phyloP scores from a whole-genome alignment of 1,284 basidiomycete genomes.

The Malassezia brasiliensis region DNA sequence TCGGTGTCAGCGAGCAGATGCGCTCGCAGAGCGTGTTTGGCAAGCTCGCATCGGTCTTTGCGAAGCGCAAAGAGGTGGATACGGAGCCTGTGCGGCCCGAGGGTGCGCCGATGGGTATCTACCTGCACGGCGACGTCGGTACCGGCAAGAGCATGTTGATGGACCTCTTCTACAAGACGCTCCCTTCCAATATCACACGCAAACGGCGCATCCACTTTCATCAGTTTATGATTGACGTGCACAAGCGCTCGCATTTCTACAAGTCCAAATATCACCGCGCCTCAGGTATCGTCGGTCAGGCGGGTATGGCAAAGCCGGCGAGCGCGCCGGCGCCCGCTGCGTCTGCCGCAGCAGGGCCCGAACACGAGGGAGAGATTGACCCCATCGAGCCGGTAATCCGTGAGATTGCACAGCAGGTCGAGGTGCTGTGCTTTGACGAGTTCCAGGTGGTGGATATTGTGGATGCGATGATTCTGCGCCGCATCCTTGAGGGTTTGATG shows the following conservation, averaged over 20 bases:
- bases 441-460: conserved; percentile 99
- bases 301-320: conserved; percentile 17
- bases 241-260: conserved; percentile 74
- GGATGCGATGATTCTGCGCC: conserved; percentile 92
- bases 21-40: conserved; percentile 7
- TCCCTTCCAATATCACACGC: conserved; percentile 63
- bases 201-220: conserved; percentile 83
- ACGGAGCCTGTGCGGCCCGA: conserved; percentile 46
- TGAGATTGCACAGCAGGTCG: conserved; percentile 63
- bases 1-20: background rate
- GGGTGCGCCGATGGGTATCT: conserved; percentile 71
- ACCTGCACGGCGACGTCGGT: conserved; percentile 94
- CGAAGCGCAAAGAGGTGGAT: conserved; percentile 17
- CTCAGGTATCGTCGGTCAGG: conserved; percentile 37
- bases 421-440: conserved; percentile 89
- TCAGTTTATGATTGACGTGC: conserved; percentile 92
- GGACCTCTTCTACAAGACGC: conserved; percentile 85
- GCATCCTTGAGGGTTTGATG: conserved; percentile 73
- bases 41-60: conserved; percentile 8
- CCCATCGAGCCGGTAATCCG: conserved; percentile 79
- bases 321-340: conserved; percentile 6
- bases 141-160: conserved; percentile 93
- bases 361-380: conserved; percentile 55
- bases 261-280: conserved; percentile 40
- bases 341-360: background rate